Base-by-base conservation (phyloP, 768 basidiomycete genomes). In the Rhizopogon vesiculosus region DNA sequence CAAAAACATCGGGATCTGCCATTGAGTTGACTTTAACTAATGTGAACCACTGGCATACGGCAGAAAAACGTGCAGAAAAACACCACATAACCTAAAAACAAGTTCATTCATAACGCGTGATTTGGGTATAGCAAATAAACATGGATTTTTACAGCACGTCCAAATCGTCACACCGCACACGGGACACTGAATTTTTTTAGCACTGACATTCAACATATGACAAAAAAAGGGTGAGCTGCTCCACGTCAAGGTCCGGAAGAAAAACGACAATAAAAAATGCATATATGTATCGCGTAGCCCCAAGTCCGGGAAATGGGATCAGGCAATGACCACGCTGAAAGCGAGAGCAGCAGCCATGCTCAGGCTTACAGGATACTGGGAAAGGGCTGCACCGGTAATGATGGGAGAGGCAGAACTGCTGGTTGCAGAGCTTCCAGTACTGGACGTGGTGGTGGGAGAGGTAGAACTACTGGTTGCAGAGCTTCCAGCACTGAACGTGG, bases 401-500 rank as follows among this genome's bases (percentile, higher is more conserved):
- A 5, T 68, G 16, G 66, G 35, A 3, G 62, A 56, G 42, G 67
- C 56, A 22, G 66, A 56, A 33, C 66, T 48, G 10, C 64, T 59
- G 5, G 65, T 42, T 28, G 59, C 61, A 5, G 72, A 60, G 9
- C 48, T 19, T 71, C 64, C 16, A 72, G 66, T 13, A 74, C 67
- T 10, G 8, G 15, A 22, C 18, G 69, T 62, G 18, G 79, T 55
- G 3, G 68, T 45, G 16, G 66, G 33, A 3, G 62, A 56, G 42
- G 67, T 56, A 22, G 66, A 56, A 33, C 66, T 48, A 9, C 64
- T 59, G 6, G 65, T 42, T 28, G 59, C 61, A 5, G 72, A 60
- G 9, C 48, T 19, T 71, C 64, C 16, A 72, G 66, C 15, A 74
- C 67, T 10, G 8, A 8, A 22, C 18, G 69, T 62, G 18, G 79